phyloP scores from a whole-genome alignment of 1,284 basidiomycete genomes.

The Farysia itapuensis region DNA sequence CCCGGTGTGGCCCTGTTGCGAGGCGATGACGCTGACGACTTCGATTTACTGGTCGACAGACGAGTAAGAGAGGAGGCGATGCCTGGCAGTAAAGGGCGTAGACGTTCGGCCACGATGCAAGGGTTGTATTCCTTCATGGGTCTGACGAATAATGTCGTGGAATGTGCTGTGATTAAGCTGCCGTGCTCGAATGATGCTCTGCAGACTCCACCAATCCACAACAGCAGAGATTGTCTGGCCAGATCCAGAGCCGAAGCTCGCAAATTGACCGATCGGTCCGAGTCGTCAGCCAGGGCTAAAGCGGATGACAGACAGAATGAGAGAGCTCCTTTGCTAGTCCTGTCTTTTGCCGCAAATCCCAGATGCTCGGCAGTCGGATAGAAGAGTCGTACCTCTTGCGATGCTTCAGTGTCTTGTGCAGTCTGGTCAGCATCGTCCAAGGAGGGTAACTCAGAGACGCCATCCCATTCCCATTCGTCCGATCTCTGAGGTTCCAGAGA shows the following conservation, averaged over 20 bases:
- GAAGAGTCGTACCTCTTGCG: background rate
- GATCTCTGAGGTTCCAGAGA: background rate
- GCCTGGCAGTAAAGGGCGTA: slow-evolving; percentile 21
- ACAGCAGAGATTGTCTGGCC: slow-evolving; percentile 6
- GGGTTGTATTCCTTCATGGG: no score
- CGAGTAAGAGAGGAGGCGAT: slow-evolving; percentile 28
- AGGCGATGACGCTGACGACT: slow-evolving; percentile 1
- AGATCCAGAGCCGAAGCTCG: slow-evolving; percentile 3
- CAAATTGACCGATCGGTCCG: background rate
- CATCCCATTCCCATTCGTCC: slow-evolving; percentile 56
- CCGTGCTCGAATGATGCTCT: no score
- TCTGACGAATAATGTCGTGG: no score
- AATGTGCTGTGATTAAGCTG: no score
- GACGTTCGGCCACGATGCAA: slow-evolving; percentile 6
- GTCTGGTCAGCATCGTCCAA: slow-evolving; percentile 22
- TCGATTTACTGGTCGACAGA: slow-evolving; percentile 12
- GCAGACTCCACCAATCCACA: slow-evolving; percentile 24
- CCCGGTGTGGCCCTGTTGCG: slow-evolving; percentile 6
- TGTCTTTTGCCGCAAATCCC: slow-evolving; percentile 4
- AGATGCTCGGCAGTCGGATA: slow-evolving; percentile 13
- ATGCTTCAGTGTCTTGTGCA: background rate
- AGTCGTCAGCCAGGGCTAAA: slow-evolving; percentile 15
- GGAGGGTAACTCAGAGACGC: slow-evolving; percentile 45
- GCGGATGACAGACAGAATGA: slow-evolving; percentile 22
- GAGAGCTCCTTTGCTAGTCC: slow-evolving; percentile 23